Percentiles rank a stretch among this genome's conserved stretches.
Conservation (phyloP, 1,139 yeast genomes). For the Geotrichum klebahnii region DNA sequence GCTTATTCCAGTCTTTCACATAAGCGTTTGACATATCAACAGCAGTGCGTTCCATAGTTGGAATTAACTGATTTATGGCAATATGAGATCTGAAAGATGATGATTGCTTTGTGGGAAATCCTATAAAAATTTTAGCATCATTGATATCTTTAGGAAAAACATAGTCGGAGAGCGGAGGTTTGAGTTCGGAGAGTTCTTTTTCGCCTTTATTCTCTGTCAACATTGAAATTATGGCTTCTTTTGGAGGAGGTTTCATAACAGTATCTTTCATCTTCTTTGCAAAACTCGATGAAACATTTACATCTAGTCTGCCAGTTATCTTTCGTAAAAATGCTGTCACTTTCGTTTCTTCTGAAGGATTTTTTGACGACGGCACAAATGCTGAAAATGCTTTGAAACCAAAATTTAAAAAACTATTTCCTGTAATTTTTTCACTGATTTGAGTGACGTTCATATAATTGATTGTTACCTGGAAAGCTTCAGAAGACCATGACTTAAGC, state of each 20-base stretch:
- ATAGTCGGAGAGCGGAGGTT: conserved; percentile 38
- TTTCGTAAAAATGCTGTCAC: conserved; percentile 35
- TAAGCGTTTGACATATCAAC: conserved; percentile 43
- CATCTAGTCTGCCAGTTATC: conserved; percentile 36
- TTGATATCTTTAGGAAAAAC: conserved; percentile 38
- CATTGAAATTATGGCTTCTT: conserved; percentile 38
- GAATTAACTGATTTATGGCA: conserved; percentile 42
- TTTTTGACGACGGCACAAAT: conserved; percentile 33
- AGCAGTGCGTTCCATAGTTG: conserved; percentile 46
- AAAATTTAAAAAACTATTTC: conserved; percentile 32
- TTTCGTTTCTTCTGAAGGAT: conserved; percentile 37
- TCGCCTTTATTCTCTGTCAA: conserved; percentile 34
- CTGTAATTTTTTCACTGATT: conserved; percentile 31
- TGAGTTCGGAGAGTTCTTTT: conserved; percentile 33
- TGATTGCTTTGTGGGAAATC: conserved; percentile 45
- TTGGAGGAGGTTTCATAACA: conserved; percentile 44
- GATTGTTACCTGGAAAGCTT: conserved; percentile 36
- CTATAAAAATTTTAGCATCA: conserved; percentile 43
- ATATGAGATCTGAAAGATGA: conserved; percentile 42
- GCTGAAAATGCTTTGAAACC: conserved; percentile 38
- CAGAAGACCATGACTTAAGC: conserved; percentile 31
- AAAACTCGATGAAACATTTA: conserved; percentile 35
- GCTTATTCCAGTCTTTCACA: conserved; percentile 44
- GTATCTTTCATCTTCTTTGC: conserved; percentile 40
- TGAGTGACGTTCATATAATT: too few relatives aligned